A percentile compares a stretch with the other conserved stretches of the same genome.
phyloP scores from a whole-genome alignment of 768 basidiomycete species.

The Tulasnella sp. region DNA sequence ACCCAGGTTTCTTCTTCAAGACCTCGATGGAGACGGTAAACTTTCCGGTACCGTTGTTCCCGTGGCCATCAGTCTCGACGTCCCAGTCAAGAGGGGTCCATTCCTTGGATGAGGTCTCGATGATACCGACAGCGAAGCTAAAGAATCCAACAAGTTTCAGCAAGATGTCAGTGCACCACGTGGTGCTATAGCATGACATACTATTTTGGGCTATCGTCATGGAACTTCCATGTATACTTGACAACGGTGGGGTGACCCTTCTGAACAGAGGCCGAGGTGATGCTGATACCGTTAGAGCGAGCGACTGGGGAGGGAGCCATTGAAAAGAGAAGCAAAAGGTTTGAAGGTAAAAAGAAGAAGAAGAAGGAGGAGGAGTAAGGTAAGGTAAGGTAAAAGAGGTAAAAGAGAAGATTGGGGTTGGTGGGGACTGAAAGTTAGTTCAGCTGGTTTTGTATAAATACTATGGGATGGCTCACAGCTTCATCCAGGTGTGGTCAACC shows the following conservation, averaged over 20 bases:
- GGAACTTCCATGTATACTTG: conserved; percentile 12
- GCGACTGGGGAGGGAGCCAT: not conserved
- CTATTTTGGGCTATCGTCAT: not conserved
- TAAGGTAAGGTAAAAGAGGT: not conserved
- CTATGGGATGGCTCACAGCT: not conserved
- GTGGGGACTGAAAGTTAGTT: not conserved
- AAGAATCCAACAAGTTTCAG: not conserved
- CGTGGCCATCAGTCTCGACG: not conserved
- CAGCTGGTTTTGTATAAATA: not conserved
- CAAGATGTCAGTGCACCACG: not conserved
- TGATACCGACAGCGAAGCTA: not conserved
- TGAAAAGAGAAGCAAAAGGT: not conserved
- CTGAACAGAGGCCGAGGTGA: not conserved
- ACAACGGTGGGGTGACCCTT: not conserved
- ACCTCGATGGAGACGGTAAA: not conserved
- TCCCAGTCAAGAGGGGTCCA: not conserved
- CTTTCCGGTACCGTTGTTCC: not conserved
- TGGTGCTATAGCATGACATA: not conserved
- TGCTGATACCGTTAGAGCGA: not conserved
- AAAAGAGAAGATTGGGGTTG: not conserved
- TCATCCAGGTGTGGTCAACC: too few species aligned
- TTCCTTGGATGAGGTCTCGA: not conserved
- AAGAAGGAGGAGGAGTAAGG: not conserved
- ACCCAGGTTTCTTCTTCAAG: not conserved
- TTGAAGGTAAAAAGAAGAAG: not conserved